Evolutionary conservation across 345 rosid genomes (phyloP), one percentile per base, ranked within the genome.

Genomic region (Eucalyptus erythrocorys): DNA sequence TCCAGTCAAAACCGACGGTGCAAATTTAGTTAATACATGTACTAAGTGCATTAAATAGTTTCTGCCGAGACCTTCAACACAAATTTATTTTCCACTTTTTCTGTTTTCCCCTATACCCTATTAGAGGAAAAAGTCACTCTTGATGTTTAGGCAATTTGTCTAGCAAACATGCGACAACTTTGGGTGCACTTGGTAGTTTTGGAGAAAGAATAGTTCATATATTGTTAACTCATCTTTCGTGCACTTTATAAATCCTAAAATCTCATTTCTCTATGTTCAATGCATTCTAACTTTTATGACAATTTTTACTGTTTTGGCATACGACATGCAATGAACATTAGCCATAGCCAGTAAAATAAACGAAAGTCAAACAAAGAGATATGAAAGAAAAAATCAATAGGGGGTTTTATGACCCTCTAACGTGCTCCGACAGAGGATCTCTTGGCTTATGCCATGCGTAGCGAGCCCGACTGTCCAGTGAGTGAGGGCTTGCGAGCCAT

Each of bases 51-150:
- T n/a, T n/a, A n/a, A n/a, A n/a, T n/a, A n/a, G n/a, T n/a, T 55
- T 22, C 61, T 2, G 0, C 30, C 12, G 3, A 22, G 30, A 5
- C 59, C 26, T 53, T 53, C 59, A 22, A 1, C 27, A 0, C 27
- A 0, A 8, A 53, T 5, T 22, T 53, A 53, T 53, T 22, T 19
- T 53, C 59, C 22, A 8, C 59, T 51, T 50, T 51, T 51, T 5
- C 21, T 51, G 22, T 17, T 51, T 51, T 14, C 17, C 13, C 17
- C 51, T 3, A 0, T 49, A 5, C 17, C 51, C 1, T 14, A 49
- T 10, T 64, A 30, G 13, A 64, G 76, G 37, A 64, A 19, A 13
- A 14, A 13, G 5, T 6, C 37, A n/a, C 51, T 14, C 17, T 51
- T 6, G 22, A 19, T 5, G 9, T 64, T n/a, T 64, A 30, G 34